Evolutionary conservation across 345 rosid genomes (phyloP).

Genomic region (Eucalyptus pumila): DNA sequence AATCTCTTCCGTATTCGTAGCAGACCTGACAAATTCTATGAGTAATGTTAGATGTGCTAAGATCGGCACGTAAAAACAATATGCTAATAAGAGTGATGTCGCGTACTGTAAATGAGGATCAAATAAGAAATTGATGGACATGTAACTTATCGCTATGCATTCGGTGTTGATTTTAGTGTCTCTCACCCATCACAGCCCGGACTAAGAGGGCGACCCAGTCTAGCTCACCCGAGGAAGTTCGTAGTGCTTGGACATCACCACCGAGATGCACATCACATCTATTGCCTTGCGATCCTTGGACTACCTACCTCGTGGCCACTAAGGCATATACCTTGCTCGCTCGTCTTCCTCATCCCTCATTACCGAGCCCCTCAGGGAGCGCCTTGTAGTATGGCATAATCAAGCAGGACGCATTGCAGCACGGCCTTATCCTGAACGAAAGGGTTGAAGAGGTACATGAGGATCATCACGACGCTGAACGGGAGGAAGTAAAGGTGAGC

Average conservation of each 20-base stretch:
- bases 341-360: too few species aligned
- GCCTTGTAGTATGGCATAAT: not conserved
- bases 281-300: too few species aligned
- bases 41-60: not conserved
- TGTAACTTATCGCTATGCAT: not conserved
- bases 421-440: not conserved
- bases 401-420: not conserved
- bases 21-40: fast-evolving
- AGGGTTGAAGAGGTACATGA: not conserved
- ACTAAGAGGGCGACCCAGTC: too few species aligned
- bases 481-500: not conserved
- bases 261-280: too few species aligned
- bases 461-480: not conserved
- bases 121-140: not conserved
- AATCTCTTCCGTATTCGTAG: not conserved
- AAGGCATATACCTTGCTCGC: too few species aligned
- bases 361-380: too few species aligned
- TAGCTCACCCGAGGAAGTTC: too few species aligned
- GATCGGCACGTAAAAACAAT: not conserved
- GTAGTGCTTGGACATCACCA: too few species aligned
- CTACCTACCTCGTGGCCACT: too few species aligned
- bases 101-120: not conserved
- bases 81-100: not conserved
- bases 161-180: not conserved
- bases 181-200: too few species aligned